Evolutionary conservation across 2,329 filamentous ascomycete species (phyloP).

Genomic region (Trichocomaceae sp.): DNA sequence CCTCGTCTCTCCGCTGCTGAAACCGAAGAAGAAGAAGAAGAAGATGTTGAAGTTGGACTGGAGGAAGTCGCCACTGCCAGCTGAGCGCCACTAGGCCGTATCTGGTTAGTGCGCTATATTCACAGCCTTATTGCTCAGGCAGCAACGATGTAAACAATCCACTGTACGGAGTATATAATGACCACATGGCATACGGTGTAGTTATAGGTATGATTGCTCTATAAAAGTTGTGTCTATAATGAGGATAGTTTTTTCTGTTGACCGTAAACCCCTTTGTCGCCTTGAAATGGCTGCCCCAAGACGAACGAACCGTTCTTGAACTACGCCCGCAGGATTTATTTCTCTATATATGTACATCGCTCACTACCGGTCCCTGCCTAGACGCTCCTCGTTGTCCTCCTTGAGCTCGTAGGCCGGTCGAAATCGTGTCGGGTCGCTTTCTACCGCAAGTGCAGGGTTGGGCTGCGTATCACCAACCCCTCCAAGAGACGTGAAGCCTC

Average conservation of each 20-base stretch:
- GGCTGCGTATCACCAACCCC: constrained; percentile 82
- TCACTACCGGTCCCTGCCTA: constrained; percentile 10
- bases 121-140: not conserved
- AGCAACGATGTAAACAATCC: too few species aligned
- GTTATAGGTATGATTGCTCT: too few species aligned
- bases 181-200: too few species aligned
- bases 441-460: constrained; percentile 53
- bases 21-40: not conserved
- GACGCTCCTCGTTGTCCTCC: constrained; percentile 14
- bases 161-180: too few species aligned
- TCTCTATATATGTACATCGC: not conserved
- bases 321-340: not conserved
- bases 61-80: not conserved
- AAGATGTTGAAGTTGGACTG: not conserved
- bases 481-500: constrained; percentile 86
- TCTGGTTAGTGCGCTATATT: not conserved
- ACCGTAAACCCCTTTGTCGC: too few species aligned
- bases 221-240: too few species aligned
- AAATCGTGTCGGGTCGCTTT: constrained; percentile 2
- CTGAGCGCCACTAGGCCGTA: not conserved
- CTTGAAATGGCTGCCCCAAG: not conserved
- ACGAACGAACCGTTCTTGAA: not conserved
- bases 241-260: too few species aligned
- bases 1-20: too few species aligned
- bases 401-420: constrained; percentile 15